Percentiles rank a stretch among this genome's conserved stretches.
These are phyloP conservation scores for Ambrosia hybrid DNA, from an alignment of 140 eudicot genomes.

Conservation along the genomic window DNA sequence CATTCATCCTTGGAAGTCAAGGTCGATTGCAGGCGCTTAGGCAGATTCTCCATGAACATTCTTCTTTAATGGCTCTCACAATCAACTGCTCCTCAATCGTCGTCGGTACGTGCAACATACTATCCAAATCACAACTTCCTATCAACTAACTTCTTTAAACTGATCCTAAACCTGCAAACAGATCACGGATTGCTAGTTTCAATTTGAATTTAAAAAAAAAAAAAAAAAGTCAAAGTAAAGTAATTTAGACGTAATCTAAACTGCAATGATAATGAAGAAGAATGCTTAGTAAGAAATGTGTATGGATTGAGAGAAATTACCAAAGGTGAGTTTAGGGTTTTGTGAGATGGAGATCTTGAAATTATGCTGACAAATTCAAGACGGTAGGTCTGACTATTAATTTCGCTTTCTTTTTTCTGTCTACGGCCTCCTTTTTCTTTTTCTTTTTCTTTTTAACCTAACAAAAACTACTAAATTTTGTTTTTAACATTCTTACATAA, in stretches of 20 bases:
- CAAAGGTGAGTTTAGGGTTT: conserved; percentile 30
- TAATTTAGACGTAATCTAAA: conserved; percentile 7
- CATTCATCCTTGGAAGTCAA: conserved; percentile 85
- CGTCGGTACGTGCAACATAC: conserved; percentile 70
- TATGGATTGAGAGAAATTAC: conserved; percentile 19
- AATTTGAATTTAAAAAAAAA: no score
- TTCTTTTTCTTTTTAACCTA: no score
- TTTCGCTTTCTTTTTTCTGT: background rate
- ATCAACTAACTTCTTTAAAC: conserved; percentile 14
- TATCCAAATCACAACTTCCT: conserved; percentile 8
- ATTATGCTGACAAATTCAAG: conserved; percentile 15
- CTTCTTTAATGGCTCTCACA: conserved; percentile 82
- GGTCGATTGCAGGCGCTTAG: conserved; percentile 83
- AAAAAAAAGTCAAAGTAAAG: conserved; percentile 19
- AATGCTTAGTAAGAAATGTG: conserved; percentile 26
- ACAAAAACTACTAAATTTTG: no score
- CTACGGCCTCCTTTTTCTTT: background rate
- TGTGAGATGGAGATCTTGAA: conserved; percentile 36
- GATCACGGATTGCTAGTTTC: conserved; percentile 23
- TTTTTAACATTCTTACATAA: no score
- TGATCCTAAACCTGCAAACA: conserved; percentile 2
- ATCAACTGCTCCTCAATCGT: conserved; percentile 93
- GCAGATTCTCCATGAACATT: conserved; percentile 86
- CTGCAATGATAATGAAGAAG: conserved; percentile 2
- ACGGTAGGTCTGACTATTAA: conserved; percentile 23